Base-by-base conservation (phyloP, 2,329 filamentous ascomycete genomes). In the Hypoxylon rubiginosum region DNA sequence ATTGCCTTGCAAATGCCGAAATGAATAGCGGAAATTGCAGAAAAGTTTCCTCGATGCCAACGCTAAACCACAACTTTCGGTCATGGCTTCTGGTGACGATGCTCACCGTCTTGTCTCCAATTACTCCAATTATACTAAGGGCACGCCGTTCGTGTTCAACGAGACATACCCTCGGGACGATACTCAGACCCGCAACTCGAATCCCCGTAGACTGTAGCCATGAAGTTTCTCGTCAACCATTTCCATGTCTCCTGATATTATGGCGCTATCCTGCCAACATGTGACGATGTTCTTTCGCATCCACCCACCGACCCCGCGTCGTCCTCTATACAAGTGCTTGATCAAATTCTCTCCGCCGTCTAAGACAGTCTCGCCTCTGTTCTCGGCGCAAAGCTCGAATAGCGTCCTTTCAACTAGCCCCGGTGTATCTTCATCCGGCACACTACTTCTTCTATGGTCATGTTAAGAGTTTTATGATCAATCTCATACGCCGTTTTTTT, bases 51-150 rank as follows among this genome's bases (percentile, higher is more conserved):
- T 28, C 26, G 7, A 28, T 7, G 26, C 26, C 26, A 28, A 36
- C 13, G 34, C 4, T 36, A 15, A 36, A 6, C 15, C 11, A 36
- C 11, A 15, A 36, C 10, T 15, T 36, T 15, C 6, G 74, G 75
- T 3, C 77, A 78, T 49, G 32, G 34, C 34, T 48, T 9, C 9
- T 28, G 45, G 10, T 13, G 21, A 13, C 28, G 45, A 48, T 48
- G 45, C 45, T 48, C 11, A 26, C 45, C 26, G 19, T 15, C 19
- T 48, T 28, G 8, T 48, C 45, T 28, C 21, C 21, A 46, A 24
- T 46, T n/a, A n/a, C n/a, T n/a, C n/a, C n/a, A n/a, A n/a, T n/a
- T n/a, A n/a, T 24, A 5, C 24, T 7, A 46, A 46, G 17, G 43
- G 17, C 9, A 15, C 24, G 43, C 8, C 7, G 17, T 21, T 19